These are phyloP conservation scores for Chamaecyparis obtusa DNA, from an alignment of 75 land plant species.

Conservation along the genomic window DNA sequence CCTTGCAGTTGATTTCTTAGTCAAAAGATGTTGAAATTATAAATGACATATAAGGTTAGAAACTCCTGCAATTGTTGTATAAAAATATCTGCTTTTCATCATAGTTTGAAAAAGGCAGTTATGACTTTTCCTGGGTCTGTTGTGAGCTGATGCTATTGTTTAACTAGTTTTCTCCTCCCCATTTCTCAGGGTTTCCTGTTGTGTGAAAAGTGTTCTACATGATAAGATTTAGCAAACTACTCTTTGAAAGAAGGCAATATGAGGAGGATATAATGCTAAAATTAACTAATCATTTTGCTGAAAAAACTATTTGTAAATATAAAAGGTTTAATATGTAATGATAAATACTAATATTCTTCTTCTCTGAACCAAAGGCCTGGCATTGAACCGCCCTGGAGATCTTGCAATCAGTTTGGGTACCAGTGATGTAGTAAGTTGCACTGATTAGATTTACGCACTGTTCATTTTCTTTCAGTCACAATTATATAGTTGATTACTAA, in stretches of 20 bases:
- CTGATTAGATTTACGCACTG: neutral
- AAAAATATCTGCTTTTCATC: neutral
- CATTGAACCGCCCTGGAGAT: slow-evolving; percentile 88
- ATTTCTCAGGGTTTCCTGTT: neutral
- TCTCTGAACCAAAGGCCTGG: slow-evolving; percentile 63
- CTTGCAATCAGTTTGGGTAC: slow-evolving; percentile 98
- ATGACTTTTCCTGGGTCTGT: neutral
- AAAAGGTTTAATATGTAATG: neutral
- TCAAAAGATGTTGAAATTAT: neutral
- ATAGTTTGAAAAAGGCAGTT: neutral
- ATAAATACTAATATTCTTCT: slow-evolving; percentile 1
- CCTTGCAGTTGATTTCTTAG: neutral
- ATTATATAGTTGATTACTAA: neutral
- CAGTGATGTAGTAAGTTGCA: slow-evolving; percentile 85
- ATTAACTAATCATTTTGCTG: neutral
- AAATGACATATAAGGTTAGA: neutral
- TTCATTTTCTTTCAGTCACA: neutral
- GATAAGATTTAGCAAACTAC: neutral
- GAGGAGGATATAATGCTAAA: neutral
- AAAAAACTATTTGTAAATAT: neutral
- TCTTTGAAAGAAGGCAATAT: neutral
- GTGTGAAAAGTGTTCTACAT: neutral
- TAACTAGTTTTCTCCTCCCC: neutral
- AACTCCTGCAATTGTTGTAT: neutral
- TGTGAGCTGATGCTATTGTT: neutral